Base-by-base conservation (phyloP, 768 basidiomycete species). In the Glaciozyma martinii region DNA sequence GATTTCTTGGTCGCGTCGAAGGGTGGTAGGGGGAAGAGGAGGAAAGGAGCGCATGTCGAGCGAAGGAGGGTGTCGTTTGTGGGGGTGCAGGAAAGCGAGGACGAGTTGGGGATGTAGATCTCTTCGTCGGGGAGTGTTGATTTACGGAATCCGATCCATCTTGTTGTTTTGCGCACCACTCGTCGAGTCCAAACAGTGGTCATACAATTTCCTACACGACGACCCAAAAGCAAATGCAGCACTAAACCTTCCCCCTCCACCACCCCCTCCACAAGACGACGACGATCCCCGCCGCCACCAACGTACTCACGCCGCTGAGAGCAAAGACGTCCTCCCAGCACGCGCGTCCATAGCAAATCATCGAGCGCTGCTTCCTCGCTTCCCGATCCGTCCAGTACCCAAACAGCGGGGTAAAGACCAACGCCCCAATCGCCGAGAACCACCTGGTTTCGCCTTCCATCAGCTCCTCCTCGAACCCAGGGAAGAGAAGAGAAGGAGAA, bases 381-480 rank as follows among this genome's bases (percentile, higher is more conserved):
- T 61, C 65, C 47, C 63, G 59, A 46, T 69, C 68, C 44, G 59
- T 60, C 19, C 66, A 46, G 23, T 66, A 3, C 21, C 68, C 68
- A 18, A 58, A 69, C 27, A 69, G 62, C 4, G 68, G 68, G 2
- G 68, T 69, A 46, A 66, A 66, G 52, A 69, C 40, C 29, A 69
- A 27, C 8, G 68, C 64, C 5, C 68, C 68, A 33, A 58, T 5
- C 19, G 68, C 68, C 4, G 68, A 69, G 59, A 66, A 69, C 64
- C 67, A 65, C 25, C 63, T 67, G 61, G 3, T 6, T 13, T 15
- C 13, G 4, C 8, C 5, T 8, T n/a, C 18, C n/a, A 16, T 15
- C 8, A 7, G 49, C 5, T 18, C n/a, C 32, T 47, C 33, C 8
- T 42, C 32, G 3, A 5, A 13, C 18, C 3, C 13, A n/a, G 4